Evolutionary conservation across 176 grass and related monocot species (phyloP).

Genomic region (Eragrostis nindensis): DNA sequence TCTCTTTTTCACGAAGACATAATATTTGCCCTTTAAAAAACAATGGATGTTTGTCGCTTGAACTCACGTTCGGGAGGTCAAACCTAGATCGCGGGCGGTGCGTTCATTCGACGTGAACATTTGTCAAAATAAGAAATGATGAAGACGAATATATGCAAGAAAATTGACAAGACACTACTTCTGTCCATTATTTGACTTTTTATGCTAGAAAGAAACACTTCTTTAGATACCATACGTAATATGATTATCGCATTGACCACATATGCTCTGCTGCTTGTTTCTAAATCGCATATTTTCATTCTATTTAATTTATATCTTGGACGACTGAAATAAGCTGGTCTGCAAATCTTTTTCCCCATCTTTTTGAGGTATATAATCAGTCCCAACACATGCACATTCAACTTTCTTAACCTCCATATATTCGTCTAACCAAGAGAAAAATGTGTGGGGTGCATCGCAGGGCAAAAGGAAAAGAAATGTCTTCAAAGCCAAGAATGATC

Average conservation of each 20-base stretch:
- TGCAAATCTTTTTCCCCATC: neutral
- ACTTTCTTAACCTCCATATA: neutral
- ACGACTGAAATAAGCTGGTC: neutral
- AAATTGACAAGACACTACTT: neutral
- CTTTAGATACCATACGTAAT: neutral
- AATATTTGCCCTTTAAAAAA: neutral
- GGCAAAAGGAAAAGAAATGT: too few relatives aligned
- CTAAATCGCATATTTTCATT: neutral
- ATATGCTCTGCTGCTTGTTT: neutral
- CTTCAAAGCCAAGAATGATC: too few relatives aligned
- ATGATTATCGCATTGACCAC: neutral
- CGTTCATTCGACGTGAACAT: neutral
- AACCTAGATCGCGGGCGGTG: neutral
- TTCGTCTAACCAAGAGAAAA: neutral
- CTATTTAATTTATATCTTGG: too few relatives aligned
- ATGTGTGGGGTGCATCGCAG: neutral
- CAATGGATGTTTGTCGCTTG: neutral
- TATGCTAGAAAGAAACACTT: neutral
- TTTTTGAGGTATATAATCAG: neutral
- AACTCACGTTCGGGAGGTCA: neutral
- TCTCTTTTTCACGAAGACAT: neutral
- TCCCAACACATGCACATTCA: neutral
- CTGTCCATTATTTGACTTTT: neutral
- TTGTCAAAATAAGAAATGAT: neutral
- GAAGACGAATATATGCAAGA: constrained; percentile 19